Base-by-base conservation (phyloP, 768 basidiomycete genomes). In the Mycena chlorophos region DNA sequence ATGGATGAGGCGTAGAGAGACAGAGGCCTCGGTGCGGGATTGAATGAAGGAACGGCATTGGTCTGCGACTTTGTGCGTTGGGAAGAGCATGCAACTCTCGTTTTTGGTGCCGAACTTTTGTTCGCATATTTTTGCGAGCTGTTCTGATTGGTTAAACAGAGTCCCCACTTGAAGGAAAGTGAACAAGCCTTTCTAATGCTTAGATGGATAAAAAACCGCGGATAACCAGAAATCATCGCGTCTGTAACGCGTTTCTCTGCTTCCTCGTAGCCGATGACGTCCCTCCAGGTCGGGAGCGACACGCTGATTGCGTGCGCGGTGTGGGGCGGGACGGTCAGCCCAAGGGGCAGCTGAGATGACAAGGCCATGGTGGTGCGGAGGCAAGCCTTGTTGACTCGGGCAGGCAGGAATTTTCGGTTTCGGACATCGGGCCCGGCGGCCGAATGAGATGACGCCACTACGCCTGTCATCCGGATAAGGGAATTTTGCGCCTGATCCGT, bases 221-320 rank as follows among this genome's bases (percentile, higher is more conserved):
- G 96, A 67, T 98, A 99, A 4, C 95, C 96, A 3, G 86, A 82
- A 38, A 89, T 82, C 94, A 96, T 92, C 5, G 72, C 75, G 54
- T 89, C 81, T 1, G 89, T 66, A 4, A 98, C 85, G 31, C 94
- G 78, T 62, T 87, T 83, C 8, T 89, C 86, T 17, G 92, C 92
- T 64, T 93, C 88, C 70, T 98, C 96, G 63, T 98, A 98, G 13
- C 78, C 94, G 19, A 98, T 84, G 63, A 88, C 91, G 70, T 98
- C 95, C 28, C 75, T 74, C 95, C 95, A 98, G 13, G 79, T 89
- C 1, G 91, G 90, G 0, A 92, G 78, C 3, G 87, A 88, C 4
- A 91, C 89, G 4, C 87, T 89, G 57, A 91, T 87, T 16, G 90
- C 90, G 63, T 92, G 90, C 2, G 84, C 79, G 3, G 80, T 83